Evolutionary conservation across 345 rosid genomes (phyloP).

Genomic region (Hypericum perforatum): DNA sequence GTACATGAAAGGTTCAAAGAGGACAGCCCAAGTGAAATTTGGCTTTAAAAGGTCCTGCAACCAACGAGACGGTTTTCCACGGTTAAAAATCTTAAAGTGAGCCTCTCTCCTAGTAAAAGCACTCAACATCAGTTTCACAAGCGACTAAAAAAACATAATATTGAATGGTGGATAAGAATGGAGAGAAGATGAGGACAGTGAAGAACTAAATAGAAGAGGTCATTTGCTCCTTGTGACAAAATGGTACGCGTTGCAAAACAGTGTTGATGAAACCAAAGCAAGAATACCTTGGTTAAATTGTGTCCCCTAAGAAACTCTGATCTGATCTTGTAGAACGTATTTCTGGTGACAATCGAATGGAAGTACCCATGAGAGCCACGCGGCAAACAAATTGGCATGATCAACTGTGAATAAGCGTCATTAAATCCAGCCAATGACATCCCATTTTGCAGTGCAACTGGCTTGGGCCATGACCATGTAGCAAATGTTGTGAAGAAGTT

Average conservation of each 20-base stretch:
- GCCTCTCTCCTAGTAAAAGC: too few relatives aligned
- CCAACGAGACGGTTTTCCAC: neutral
- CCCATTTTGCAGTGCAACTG: slow-evolving; percentile 36
- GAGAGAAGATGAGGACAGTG: too few relatives aligned
- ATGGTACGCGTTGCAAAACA: neutral
- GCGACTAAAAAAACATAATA: too few relatives aligned
- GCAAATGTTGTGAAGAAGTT: slow-evolving; percentile 43
- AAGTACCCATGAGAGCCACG: slow-evolving; percentile 36
- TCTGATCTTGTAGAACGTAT: slow-evolving; percentile 42
- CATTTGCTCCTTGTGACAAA: too few relatives aligned
- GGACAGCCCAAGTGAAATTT: slow-evolving; percentile 29
- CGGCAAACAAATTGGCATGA: slow-evolving; percentile 51
- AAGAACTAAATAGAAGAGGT: too few relatives aligned
- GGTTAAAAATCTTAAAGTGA: too few relatives aligned
- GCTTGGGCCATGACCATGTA: slow-evolving; percentile 48
- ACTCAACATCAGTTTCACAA: too few relatives aligned
- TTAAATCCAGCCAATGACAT: slow-evolving; percentile 13
- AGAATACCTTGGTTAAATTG: slow-evolving; percentile 30
- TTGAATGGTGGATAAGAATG: too few relatives aligned
- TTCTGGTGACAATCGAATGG: slow-evolving; percentile 44
- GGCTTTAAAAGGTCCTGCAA: slow-evolving; percentile 33
- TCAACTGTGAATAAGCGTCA: slow-evolving; percentile 19
- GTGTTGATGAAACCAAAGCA: neutral
- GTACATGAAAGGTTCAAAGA: slow-evolving; percentile 45
- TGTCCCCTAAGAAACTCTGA: slow-evolving; percentile 50